Percentiles rank a stretch among this genome's conserved stretches.
Evolutionary conservation across 1,284 basidiomycete genomes (phyloP).

Genomic region (Austroboletus niveus): DNA sequence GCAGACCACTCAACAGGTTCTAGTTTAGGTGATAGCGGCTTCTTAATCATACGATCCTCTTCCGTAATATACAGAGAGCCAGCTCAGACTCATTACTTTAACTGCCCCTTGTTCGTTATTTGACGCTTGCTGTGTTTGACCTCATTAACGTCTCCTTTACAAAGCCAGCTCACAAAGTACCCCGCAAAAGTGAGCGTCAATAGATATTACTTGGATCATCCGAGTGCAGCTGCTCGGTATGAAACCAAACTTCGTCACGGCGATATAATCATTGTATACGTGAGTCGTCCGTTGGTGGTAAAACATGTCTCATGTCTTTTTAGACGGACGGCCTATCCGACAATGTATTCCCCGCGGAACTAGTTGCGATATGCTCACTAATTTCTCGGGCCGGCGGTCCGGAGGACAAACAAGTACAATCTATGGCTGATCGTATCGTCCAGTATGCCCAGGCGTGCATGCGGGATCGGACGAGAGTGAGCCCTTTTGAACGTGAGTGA

Average conservation of each 20-base stretch:
- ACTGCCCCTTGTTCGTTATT: constrained; percentile 53
- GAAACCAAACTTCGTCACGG: constrained; percentile 69
- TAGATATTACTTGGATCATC: constrained; percentile 54
- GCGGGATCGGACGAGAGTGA: constrained; percentile 57
- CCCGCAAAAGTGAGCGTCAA: constrained; percentile 48
- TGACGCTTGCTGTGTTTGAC: background rate
- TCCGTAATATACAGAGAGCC: constrained; percentile 62
- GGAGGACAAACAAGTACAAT: constrained; percentile 62
- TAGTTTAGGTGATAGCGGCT: constrained; percentile 87
- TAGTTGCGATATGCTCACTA: constrained; percentile 65
- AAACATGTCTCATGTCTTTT: constrained; percentile 16
- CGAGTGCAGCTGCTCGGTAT: constrained; percentile 63
- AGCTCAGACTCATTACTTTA: constrained; percentile 79
- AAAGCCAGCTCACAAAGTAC: constrained; percentile 70
- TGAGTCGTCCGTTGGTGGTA: constrained; percentile 33
- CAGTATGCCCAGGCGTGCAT: constrained; percentile 70
- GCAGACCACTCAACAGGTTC: constrained; percentile 5
- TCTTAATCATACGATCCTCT: constrained; percentile 72
- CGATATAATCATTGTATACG: constrained; percentile 71
- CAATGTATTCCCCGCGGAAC: constrained; percentile 77
- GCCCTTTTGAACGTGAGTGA: constrained; percentile 68
- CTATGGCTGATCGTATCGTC: constrained; percentile 69
- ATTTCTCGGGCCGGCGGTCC: constrained; percentile 53
- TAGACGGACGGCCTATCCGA: constrained; percentile 87
- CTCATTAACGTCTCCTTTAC: constrained; percentile 1